phyloP scores from a whole-genome alignment of 768 basidiomycete species.

The Kondoa subrosea region DNA sequence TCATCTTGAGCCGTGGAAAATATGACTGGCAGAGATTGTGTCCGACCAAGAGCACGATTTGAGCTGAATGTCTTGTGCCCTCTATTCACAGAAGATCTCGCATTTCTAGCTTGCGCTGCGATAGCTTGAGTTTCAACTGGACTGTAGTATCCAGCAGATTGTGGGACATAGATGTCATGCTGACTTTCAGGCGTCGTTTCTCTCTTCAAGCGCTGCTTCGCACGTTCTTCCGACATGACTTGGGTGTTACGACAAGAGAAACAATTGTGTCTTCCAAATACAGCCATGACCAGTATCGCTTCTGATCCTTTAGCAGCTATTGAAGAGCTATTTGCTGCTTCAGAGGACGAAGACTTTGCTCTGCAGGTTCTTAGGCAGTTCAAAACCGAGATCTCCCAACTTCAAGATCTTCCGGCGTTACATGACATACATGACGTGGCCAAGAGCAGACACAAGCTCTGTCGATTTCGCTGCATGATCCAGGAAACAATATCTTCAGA shows the following conservation, averaged over 20 bases:
- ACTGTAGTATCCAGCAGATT: background rate
- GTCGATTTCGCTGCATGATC: conserved; percentile 28
- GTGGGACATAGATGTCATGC: background rate
- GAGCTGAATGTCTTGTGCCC: background rate
- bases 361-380: no score
- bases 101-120: background rate
- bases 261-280: background rate
- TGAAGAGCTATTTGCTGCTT: no score
- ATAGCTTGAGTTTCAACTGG: background rate
- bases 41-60: background rate
- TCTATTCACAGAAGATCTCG: background rate
- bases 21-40: background rate
- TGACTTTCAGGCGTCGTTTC: background rate
- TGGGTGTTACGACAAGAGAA: background rate
- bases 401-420: background rate
- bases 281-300: no score
- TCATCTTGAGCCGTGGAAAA: background rate
- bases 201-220: background rate
- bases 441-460: conserved; percentile 16
- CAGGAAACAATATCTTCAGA: conserved; percentile 29
- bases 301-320: no score
- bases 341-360: no score
- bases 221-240: background rate
- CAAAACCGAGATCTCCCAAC: background rate
- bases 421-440: conserved; percentile 4